Percentiles rank a stretch among this genome's conserved stretches.
phyloP scores from a whole-genome alignment of 306 rosid species.

The Pyrus betulifolia region DNA sequence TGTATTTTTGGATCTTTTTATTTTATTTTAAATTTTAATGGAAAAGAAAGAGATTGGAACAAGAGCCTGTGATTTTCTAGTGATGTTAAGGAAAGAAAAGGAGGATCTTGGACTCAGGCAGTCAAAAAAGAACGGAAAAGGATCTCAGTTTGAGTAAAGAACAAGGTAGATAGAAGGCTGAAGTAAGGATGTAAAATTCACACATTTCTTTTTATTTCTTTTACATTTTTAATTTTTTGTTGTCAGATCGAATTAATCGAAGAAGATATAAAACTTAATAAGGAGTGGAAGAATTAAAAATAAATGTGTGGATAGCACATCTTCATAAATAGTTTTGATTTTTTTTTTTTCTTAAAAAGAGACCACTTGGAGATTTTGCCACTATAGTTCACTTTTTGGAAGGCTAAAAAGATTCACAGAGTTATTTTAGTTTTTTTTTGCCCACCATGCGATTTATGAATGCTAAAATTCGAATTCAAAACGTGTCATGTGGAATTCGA shows the following conservation, averaged over 20 bases:
- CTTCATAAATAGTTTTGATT: background rate
- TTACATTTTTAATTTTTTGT: too few relatives aligned
- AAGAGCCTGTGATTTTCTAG: slow-evolving; percentile 43
- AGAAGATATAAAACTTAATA: too few relatives aligned
- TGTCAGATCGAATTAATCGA: too few relatives aligned
- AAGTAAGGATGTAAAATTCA: too few relatives aligned
- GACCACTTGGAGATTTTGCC: fast-evolving
- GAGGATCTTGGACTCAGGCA: slow-evolving; percentile 54
- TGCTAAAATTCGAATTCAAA: fast-evolving
- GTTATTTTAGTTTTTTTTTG: fast-evolving
- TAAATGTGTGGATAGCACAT: too few relatives aligned
- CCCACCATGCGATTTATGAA: too few relatives aligned
- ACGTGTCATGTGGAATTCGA: fast-evolving
- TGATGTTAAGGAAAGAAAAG: slow-evolving; percentile 36
- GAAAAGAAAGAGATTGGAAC: slow-evolving; percentile 37
- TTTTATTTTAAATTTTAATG: slow-evolving; percentile 22
- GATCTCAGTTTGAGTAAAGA: slow-evolving; percentile 35
- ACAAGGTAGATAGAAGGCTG: slow-evolving; percentile 21
- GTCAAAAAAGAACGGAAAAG: slow-evolving; percentile 37
- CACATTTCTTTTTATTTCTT: too few relatives aligned
- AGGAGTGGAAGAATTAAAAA: too few relatives aligned
- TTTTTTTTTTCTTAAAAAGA: background rate
- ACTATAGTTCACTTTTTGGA: fast-evolving
- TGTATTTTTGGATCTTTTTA: slow-evolving; percentile 6
- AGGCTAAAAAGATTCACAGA: fast-evolving